Percentiles rank a stretch among this genome's conserved stretches.
phyloP scores from a whole-genome alignment of 2,329 filamentous ascomycete species.

The Cercospora sesami region DNA sequence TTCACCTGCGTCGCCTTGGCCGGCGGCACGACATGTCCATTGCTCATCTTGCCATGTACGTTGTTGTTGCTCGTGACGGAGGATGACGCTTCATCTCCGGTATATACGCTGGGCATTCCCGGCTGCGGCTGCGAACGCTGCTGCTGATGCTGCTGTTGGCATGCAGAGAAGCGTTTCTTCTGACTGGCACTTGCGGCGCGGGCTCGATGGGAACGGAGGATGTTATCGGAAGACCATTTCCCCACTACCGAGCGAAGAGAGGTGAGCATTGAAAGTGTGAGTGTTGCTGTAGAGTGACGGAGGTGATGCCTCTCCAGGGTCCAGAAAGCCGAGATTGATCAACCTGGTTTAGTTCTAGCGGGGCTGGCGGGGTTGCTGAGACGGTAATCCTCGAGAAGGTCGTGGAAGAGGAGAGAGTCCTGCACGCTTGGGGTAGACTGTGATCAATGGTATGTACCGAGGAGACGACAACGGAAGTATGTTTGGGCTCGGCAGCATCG shows the following conservation, averaged over 20 bases:
- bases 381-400: neutral
- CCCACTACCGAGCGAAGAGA: constrained; percentile 5
- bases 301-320: constrained; percentile 5
- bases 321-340: constrained; percentile 10
- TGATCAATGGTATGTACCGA: neutral
- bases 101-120: constrained; percentile 14
- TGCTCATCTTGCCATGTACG: constrained; percentile 2
- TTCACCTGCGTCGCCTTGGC: neutral
- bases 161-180: constrained; percentile 5
- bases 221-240: constrained; percentile 13
- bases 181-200: neutral
- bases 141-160: constrained; percentile 1
- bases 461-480: neutral
- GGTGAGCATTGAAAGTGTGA: neutral
- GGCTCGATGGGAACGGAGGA: constrained; percentile 5
- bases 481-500: neutral
- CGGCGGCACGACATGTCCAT: constrained; percentile 3
- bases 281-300: neutral
- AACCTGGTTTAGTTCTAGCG: constrained; percentile 1
- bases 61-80: neutral
- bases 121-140: constrained; percentile 4
- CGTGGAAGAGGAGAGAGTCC: neutral
- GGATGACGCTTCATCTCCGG: constrained; percentile 11
- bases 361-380: constrained; percentile 4
- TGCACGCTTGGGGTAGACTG: neutral